Evolutionary conservation across 441 rosid species (phyloP), one percentile per base, ranked within the genome.

Genomic region (Bruguiera hainesii): DNA sequence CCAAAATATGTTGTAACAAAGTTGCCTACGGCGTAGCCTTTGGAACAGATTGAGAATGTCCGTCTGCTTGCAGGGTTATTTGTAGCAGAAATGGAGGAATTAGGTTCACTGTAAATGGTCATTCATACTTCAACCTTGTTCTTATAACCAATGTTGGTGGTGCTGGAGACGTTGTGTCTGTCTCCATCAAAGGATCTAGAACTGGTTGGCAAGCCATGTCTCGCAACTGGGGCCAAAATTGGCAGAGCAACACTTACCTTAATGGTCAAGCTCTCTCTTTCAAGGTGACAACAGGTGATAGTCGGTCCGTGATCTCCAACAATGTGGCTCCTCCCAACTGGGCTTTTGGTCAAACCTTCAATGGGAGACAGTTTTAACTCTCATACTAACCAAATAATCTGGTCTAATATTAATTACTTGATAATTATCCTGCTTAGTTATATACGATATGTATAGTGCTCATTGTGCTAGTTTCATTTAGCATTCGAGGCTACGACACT

Each of bases 221-320:
- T 10, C 66, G 81, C 59, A 84, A 84, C 53, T 84, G 89, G 89
- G 89, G 89, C 64, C 87, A 82, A 59, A 82, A 84, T 57, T 84
- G 89, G 89, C 89, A 84, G 67, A 77, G 80, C 75, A 81, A 75
- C 64, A 25, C 82, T 56, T 67, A 74, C 63, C 77, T 84, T 29
- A 72, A 76, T 31, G 89, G 82, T 25, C 85, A 84, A 76, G 51
- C 83, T 5, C 81, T 84, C 71, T 84, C 89, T 19, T 82, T 84
- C 73, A 66, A 62, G 66, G 83, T 84, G 63, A 77, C 78, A 19
- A 75, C 81, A 28, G 76, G 89, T 20, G 83, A 84, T 21, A 78
- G 82, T 7, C 70, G 64, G 42, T 6, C 68, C 6, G 50, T 72
- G 25, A 33, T 75, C 74, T 80, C 83, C 61, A 56, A 60, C 67